phyloP scores from a whole-genome alignment of 2,329 filamentous ascomycete species.

The Coniochaeta sp. region DNA sequence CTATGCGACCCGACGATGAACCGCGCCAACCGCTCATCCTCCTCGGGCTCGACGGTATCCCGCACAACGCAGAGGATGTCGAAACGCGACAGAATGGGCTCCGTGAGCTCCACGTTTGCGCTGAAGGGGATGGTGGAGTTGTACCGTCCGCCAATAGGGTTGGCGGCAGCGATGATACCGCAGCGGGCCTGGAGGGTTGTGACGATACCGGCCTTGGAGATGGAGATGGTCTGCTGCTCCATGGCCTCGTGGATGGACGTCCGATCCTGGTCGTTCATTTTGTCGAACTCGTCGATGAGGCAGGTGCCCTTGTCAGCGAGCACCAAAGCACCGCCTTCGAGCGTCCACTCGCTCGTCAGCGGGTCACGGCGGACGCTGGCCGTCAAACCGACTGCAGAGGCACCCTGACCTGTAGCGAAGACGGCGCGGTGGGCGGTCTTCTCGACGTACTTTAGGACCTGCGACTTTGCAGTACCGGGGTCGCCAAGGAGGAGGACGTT shows the following conservation, averaged over 20 bases:
- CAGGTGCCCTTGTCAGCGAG: conserved; percentile 92
- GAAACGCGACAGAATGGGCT: conserved; percentile 96
- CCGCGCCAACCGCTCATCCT: conserved; percentile 87
- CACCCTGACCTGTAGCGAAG: conserved; percentile 95
- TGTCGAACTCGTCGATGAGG: conserved; percentile 98
- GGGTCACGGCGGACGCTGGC: conserved; percentile 94
- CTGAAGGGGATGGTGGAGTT: conserved; percentile 95
- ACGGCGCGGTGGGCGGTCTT: conserved; percentile 96
- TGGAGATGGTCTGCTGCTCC: conserved; percentile 99
- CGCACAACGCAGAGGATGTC: conserved; percentile 95
- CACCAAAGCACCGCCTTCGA: conserved; percentile 92
- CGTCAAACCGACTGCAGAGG: conserved; percentile 93
- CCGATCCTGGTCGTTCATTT: conserved; percentile 99
- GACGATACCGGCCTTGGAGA: conserved; percentile 96
- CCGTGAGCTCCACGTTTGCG: conserved; percentile 92
- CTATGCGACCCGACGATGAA: conserved; percentile 95
- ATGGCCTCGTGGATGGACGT: conserved; percentile 99
- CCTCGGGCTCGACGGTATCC: conserved; percentile 84
- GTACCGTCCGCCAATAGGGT: conserved; percentile 92
- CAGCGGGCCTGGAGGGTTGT: conserved; percentile 94
- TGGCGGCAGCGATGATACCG: conserved; percentile 92
- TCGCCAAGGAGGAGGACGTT: conserved; percentile 95
- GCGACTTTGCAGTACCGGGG: conserved; percentile 95
- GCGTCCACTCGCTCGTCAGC: conserved; percentile 91
- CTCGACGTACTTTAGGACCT: conserved; percentile 94